Percentiles rank a stretch among this genome's conserved stretches.
Conservation (phyloP, 805 yeast genomes). For the Zygotorulaspora chibaensis region DNA sequence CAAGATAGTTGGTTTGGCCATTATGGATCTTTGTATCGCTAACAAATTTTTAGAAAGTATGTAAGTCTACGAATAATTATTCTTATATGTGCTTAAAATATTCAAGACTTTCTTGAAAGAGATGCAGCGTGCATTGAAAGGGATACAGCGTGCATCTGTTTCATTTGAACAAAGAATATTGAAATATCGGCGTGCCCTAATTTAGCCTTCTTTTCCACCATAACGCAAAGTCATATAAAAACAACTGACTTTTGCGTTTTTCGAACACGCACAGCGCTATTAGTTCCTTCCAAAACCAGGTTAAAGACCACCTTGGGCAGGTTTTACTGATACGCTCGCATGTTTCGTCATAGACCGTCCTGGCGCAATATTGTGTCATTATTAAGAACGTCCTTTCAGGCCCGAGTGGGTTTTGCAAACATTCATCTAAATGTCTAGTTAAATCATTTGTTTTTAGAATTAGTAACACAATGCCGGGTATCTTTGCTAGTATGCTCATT, state of each 20-base stretch:
- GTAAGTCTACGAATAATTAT: not conserved
- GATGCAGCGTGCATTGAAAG: not conserved
- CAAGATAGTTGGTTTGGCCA: constrained; percentile 59
- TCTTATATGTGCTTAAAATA: not conserved
- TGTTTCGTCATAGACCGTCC: constrained; percentile 67
- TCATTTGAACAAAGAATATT: not conserved
- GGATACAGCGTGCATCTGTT: not conserved
- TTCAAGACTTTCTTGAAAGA: not conserved
- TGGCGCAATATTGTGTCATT: constrained; percentile 86
- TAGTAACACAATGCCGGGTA: constrained; percentile 82
- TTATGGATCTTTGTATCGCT: constrained; percentile 60
- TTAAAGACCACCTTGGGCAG: constrained; percentile 23
- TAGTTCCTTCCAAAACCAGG: constrained; percentile 25
- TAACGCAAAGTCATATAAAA: constrained; percentile 27
- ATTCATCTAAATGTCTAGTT: constrained; percentile 83
- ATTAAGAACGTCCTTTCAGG: constrained; percentile 83
- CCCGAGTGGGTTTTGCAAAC: constrained; percentile 75
- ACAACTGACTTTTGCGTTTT: constrained; percentile 26
- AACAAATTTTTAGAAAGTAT: constrained; percentile 23
- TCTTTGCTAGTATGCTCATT: constrained; percentile 69
- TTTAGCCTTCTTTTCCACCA: constrained; percentile 25
- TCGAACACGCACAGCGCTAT: constrained; percentile 29
- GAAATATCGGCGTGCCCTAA: not conserved
- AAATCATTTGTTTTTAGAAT: constrained; percentile 92
- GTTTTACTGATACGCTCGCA: constrained; percentile 35